phyloP scores from a whole-genome alignment of 2,329 filamentous ascomycete genomes.

The Exophiala mesophila region DNA sequence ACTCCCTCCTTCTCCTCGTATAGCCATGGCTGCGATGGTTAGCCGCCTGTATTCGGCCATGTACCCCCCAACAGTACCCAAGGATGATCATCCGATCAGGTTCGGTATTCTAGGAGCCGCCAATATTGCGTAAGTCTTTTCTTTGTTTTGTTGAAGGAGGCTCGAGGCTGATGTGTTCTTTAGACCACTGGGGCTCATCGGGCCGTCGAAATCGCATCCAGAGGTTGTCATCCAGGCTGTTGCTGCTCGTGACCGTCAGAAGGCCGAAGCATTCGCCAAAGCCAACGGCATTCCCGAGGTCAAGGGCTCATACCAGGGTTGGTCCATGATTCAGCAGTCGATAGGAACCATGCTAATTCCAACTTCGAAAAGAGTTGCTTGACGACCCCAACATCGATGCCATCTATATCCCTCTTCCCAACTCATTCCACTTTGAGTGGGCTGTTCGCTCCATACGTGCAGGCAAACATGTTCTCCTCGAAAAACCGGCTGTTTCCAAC shows the following conservation, averaged over 20 bases:
- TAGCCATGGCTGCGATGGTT: neutral
- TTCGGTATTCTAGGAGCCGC: neutral
- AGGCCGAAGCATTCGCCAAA: neutral
- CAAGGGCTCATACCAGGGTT: neutral
- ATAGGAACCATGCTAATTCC: neutral
- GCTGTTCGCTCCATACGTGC: constrained; percentile 45
- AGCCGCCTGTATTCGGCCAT: neutral
- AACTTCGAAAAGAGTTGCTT: constrained; percentile 38
- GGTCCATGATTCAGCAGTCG: neutral
- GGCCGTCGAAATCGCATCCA: neutral
- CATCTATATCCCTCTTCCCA: constrained; percentile 52
- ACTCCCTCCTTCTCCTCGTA: too few relatives aligned
- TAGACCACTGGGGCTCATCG: neutral
- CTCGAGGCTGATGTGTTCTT: too few relatives aligned
- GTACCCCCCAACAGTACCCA: neutral
- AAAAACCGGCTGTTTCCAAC: constrained; percentile 52
- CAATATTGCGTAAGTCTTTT: neutral
- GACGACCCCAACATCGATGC: constrained; percentile 44
- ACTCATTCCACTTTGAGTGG: constrained; percentile 46
- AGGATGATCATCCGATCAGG: neutral
- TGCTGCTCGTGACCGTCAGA: neutral
- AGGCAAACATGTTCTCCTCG: constrained; percentile 52
- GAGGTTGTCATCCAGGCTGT: neutral
- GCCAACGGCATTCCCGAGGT: neutral
- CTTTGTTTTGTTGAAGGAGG: too few relatives aligned